phyloP scores from a whole-genome alignment of 352 stramenopile species.

The Phytophthora sansomeana region DNA sequence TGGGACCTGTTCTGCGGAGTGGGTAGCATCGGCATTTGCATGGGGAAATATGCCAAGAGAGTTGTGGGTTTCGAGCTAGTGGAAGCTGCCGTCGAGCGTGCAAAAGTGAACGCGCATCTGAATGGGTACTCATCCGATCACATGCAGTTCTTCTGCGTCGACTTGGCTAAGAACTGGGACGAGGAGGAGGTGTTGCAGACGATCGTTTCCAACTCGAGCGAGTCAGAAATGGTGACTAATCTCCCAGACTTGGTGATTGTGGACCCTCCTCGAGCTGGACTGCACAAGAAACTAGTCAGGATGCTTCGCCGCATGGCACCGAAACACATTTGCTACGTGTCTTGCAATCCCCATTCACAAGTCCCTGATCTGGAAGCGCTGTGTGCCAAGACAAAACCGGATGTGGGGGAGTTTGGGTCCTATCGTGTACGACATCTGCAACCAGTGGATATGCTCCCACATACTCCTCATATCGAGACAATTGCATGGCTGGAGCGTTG shows the following conservation, averaged over 20 bases:
- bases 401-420: constrained; percentile 22
- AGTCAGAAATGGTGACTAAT: constrained; percentile 9
- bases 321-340: constrained; percentile 76
- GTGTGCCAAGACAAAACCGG: constrained; percentile 31
- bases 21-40: constrained; percentile 82
- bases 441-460: constrained; percentile 83
- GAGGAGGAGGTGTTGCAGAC: constrained; percentile 46
- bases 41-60: constrained; percentile 49
- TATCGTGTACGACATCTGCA: constrained; percentile 64
- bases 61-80: constrained; percentile 81
- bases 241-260: constrained; percentile 76
- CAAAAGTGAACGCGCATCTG: constrained; percentile 56
- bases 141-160: constrained; percentile 74
- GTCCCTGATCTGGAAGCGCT: constrained; percentile 63
- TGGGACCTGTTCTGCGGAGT: constrained; percentile 88
- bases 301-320: constrained; percentile 57
- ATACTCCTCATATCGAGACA: constrained; percentile 84
- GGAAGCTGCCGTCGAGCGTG: constrained; percentile 60
- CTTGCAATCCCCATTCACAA: constrained; percentile 78
- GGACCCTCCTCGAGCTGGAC: constrained; percentile 71
- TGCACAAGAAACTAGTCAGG: constrained; percentile 74
- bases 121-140: constrained; percentile 63
- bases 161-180: constrained; percentile 63
- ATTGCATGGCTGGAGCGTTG: constrained; percentile 68
- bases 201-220: constrained; percentile 20